These are phyloP conservation scores for Mayamaea pseudoterrestris DNA, from an alignment of 108 stramenopile species.

Conservation along the genomic window DNA sequence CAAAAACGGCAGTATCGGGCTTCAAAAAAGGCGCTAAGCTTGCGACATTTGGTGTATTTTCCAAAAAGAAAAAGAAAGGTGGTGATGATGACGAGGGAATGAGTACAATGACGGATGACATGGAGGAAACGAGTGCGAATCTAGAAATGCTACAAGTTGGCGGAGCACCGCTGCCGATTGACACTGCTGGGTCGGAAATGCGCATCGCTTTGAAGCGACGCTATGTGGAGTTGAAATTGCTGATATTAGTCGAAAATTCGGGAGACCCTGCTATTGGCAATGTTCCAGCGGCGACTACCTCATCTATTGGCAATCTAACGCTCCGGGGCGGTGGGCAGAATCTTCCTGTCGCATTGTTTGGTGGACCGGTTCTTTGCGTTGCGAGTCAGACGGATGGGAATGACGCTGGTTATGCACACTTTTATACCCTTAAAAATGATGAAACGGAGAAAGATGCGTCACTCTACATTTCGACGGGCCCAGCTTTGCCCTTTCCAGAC, in stretches of 20 bases:
- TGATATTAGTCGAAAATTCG: too few relatives aligned
- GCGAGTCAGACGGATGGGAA: slow-evolving; percentile 19
- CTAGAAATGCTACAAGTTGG: neutral
- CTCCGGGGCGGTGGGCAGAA: slow-evolving; percentile 44
- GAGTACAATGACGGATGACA: neutral
- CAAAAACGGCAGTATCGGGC: neutral
- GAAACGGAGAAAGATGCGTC: slow-evolving; percentile 38
- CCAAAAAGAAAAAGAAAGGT: neutral
- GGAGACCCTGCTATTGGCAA: too few relatives aligned
- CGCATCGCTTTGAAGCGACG: too few relatives aligned
- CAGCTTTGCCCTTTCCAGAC: slow-evolving; percentile 66
- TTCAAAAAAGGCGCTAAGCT: neutral
- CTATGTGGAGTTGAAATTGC: too few relatives aligned
- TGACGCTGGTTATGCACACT: slow-evolving; percentile 51
- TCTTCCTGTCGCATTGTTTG: slow-evolving; percentile 53
- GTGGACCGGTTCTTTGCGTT: slow-evolving; percentile 73
- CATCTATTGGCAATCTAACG: slow-evolving; percentile 50
- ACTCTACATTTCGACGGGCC: slow-evolving; percentile 46
- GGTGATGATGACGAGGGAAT: neutral
- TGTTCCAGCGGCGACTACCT: too few relatives aligned
- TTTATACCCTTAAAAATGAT: slow-evolving; percentile 50
- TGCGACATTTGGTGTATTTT: neutral
- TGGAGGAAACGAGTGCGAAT: neutral
- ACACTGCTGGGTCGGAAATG: too few relatives aligned
- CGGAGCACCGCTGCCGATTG: too few relatives aligned